Evolutionary conservation across 169 alveolate species (phyloP), one percentile per base, ranked within the genome.

Genomic region (Cystoisospora suis): DNA sequence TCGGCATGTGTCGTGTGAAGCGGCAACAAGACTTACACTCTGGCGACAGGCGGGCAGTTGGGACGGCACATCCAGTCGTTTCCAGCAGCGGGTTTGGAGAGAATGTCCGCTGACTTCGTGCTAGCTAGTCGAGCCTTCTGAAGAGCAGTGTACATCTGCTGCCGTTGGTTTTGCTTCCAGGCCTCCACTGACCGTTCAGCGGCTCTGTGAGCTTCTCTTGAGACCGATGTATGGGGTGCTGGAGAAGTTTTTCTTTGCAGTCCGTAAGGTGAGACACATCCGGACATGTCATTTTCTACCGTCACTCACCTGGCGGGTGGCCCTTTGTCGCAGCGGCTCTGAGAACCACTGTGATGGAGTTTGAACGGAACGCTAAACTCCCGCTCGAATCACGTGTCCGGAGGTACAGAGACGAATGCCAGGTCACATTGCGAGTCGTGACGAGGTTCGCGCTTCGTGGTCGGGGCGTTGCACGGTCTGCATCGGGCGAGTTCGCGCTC

Each of bases 151-250:
- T 15, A 53, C n/a, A 12, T 1, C 77, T 23, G 9, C 34, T n/a
- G 5, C 2, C 77, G n/a, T 65, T 65, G 12, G 45, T 27, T 65
- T n/a, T 27, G 42, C 34, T 6, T 56, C 7, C 75, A 72, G 83
- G 45, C 83, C 83, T 17, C 83, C 83, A 9, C 42, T 72, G 17
- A 72, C 83, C 34, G 83, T 72, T n/a, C 83, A 72, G 83, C 53
- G 83, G 32, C 83, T 72, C 6, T 72, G 83, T 56, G 83, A 72
- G 45, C 42, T 72, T 23, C 83, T 72, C 45, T 56, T 72, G 36
- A 34, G 83, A 40, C 83, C 83, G 56, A 72, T 38, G 6, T 72
- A 36, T 38, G 58, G 42, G 20, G 27, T 5, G 38, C 38, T 38
- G 5, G 83, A 72, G 32, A 72, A 72, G 32, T 36, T 72, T 38